These are phyloP conservation scores for Geoglossum glabrum DNA, from an alignment of 495 filamentous ascomycete species.

Conservation along the genomic window DNA sequence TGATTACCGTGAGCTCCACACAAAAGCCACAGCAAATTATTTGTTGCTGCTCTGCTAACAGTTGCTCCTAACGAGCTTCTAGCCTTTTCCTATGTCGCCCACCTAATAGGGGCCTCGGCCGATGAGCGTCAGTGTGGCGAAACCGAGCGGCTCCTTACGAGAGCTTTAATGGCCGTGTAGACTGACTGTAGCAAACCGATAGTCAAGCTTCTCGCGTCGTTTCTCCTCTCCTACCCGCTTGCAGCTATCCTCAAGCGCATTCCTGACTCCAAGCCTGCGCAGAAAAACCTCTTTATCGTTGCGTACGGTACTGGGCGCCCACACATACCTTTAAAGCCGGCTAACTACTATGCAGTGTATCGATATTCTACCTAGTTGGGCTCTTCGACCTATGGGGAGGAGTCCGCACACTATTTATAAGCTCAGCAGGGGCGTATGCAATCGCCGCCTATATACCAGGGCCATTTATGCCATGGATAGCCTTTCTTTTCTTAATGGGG, in stretches of 20 bases:
- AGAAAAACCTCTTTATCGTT: conserved; percentile 82
- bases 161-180: conserved; percentile 3
- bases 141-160: neutral
- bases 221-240: conserved; percentile 84
- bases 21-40: no score
- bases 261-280: conserved; percentile 62
- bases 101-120: conserved; percentile 49
- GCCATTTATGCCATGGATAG: conserved; percentile 97
- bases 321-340: neutral
- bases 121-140: conserved; percentile 53
- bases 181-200: neutral
- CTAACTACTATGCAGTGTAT: conserved; percentile 27
- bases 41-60: neutral
- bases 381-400: conserved; percentile 92
- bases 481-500: conserved; percentile 83
- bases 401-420: conserved; percentile 56
- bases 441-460: conserved; percentile 71
- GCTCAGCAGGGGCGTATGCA: conserved; percentile 55
- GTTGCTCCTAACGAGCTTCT: conserved; percentile 14
- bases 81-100: conserved; percentile 56
- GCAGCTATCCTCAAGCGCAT: conserved; percentile 78
- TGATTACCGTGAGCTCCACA: conserved; percentile 58
- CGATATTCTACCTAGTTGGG: conserved; percentile 78
- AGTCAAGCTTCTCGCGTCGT: conserved; percentile 89
- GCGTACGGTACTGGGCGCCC: conserved; percentile 23